Conservation (phyloP, 345 rosid genomes). For the Corchorus capsularis region DNA sequence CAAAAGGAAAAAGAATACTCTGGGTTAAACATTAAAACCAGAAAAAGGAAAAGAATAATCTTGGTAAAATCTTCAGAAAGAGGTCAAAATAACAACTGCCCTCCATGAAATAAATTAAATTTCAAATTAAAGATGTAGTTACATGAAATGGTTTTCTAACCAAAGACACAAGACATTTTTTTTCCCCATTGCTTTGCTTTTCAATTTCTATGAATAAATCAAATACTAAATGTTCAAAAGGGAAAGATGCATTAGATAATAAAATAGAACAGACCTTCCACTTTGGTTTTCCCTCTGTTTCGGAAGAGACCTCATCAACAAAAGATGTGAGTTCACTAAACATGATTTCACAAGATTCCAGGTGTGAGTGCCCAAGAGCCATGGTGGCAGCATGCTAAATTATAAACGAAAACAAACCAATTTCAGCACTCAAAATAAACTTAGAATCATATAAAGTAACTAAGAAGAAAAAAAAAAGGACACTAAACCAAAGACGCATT, state of each 20-base stretch:
- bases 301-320: constrained; percentile 89
- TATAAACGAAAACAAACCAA: constrained; percentile 25
- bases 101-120: constrained; percentile 6
- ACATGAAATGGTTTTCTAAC: too few relatives aligned
- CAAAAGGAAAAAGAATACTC: neutral
- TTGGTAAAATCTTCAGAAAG: neutral
- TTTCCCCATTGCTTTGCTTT: too few relatives aligned
- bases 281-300: constrained; percentile 90
- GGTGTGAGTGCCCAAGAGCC: constrained; percentile 98
- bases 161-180: too few relatives aligned
- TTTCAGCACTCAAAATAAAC: constrained; percentile 20
- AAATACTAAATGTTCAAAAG: neutral
- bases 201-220: too few relatives aligned
- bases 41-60: neutral
- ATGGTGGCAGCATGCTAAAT: constrained; percentile 90
- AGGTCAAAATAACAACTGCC: neutral
- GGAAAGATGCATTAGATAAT: neutral
- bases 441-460: neutral
- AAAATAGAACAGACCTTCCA: constrained; percentile 71
- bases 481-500: neutral
- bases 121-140: neutral
- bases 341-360: constrained; percentile 97
- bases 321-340: constrained; percentile 84
- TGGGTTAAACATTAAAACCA: neutral
- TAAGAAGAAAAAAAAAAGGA: neutral